Percentiles rank a stretch among this genome's conserved stretches.
These are phyloP conservation scores for Diplodia sapinea DNA, from an alignment of 2,329 filamentous ascomycete genomes.

Conservation along the genomic window DNA sequence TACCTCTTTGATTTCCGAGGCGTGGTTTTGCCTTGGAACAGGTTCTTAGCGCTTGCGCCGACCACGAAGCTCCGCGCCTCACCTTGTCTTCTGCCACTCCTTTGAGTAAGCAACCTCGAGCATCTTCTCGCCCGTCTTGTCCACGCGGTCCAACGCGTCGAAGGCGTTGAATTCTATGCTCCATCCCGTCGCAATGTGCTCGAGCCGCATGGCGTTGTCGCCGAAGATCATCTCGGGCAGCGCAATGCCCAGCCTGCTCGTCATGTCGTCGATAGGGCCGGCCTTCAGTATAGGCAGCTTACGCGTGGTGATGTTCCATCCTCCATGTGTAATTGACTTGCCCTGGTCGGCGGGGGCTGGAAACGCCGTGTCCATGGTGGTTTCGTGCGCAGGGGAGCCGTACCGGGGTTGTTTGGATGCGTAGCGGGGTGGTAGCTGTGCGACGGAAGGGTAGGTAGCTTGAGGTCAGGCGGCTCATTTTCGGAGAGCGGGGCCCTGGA, in stretches of 20 bases:
- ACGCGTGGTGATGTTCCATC: slow-evolving; percentile 78
- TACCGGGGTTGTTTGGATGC: background rate
- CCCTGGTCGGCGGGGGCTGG: slow-evolving; percentile 36
- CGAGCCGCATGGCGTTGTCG: slow-evolving; percentile 82
- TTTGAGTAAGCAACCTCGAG: slow-evolving; percentile 91
- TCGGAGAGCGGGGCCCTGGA: slow-evolving; percentile 15
- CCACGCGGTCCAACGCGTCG: slow-evolving; percentile 86
- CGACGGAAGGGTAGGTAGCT: background rate
- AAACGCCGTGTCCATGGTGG: slow-evolving; percentile 19
- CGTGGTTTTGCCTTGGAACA: slow-evolving; percentile 71
- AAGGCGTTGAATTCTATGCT: slow-evolving; percentile 79
- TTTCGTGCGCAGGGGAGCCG: too few relatives aligned
- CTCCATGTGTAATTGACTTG: slow-evolving; percentile 48
- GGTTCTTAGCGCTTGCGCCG: background rate
- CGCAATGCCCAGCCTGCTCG: slow-evolving; percentile 77
- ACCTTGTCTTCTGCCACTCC: slow-evolving; percentile 79
- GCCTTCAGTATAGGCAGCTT: slow-evolving; percentile 96
- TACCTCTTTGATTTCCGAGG: slow-evolving; percentile 86
- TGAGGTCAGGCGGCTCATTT: slow-evolving; percentile 28
- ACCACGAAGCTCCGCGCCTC: slow-evolving; percentile 40
- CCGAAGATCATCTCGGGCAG: slow-evolving; percentile 99
- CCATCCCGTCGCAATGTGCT: slow-evolving; percentile 79
- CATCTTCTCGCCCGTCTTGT: slow-evolving; percentile 91
- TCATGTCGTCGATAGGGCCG: slow-evolving; percentile 85
- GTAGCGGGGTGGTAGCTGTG: background rate